phyloP scores from a whole-genome alignment of 768 basidiomycete genomes.

The Leccinum imitatum region DNA sequence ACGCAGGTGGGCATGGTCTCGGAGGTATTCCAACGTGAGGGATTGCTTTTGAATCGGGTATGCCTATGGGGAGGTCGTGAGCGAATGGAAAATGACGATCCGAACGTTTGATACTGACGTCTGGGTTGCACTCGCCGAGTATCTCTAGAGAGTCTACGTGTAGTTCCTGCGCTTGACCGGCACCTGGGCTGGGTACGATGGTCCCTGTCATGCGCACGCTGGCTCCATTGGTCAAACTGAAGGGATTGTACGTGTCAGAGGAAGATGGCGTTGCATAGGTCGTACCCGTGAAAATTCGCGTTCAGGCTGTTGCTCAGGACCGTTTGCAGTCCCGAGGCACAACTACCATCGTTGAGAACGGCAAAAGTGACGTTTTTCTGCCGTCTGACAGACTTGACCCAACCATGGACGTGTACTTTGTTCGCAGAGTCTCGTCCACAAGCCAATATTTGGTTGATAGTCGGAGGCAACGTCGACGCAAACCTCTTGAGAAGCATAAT shows the following conservation, averaged over 20 bases:
- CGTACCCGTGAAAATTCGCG: constrained; percentile 22
- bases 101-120: constrained; percentile 35
- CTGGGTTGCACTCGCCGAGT: constrained; percentile 58
- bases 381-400: constrained; percentile 81
- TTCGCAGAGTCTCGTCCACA: constrained; percentile 10
- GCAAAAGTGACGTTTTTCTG: constrained; percentile 91
- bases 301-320: constrained; percentile 49
- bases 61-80: constrained; percentile 42
- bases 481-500: constrained; percentile 31
- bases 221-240: constrained; percentile 53
- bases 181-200: constrained; percentile 46
- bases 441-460: constrained; percentile 40
- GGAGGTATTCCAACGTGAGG: constrained; percentile 73
- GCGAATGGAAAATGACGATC: background rate
- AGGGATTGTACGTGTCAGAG: constrained; percentile 7
- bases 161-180: constrained; percentile 53
- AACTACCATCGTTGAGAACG: constrained; percentile 79
- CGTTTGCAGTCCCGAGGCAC: constrained; percentile 67
- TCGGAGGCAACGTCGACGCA: constrained; percentile 31
- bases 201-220: constrained; percentile 51
- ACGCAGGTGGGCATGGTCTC: constrained; percentile 87
- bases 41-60: constrained; percentile 94
- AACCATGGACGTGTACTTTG: constrained; percentile 60
- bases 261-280: background rate
- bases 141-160: constrained; percentile 47